Percentiles rank a stretch among this genome's conserved stretches.
phyloP scores from a whole-genome alignment of 148 eudicot species.

The Simmondsia chinensis region DNA sequence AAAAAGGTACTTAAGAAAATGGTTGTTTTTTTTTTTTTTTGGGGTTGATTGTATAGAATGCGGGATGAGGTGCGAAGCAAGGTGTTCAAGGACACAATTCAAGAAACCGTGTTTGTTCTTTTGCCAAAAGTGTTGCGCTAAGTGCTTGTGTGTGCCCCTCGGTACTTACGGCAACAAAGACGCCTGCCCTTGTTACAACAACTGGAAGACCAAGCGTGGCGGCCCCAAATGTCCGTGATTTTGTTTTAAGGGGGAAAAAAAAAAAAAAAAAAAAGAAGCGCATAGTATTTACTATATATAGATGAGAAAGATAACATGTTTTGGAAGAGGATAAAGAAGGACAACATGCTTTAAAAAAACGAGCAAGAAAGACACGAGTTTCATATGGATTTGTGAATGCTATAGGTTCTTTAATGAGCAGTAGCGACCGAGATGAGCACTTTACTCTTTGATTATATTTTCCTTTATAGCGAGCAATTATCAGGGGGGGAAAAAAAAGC shows the following conservation, averaged over 20 bases:
- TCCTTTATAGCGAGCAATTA: too few species aligned
- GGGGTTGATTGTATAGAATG: conserved; percentile 8
- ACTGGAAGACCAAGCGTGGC: conserved; percentile 57
- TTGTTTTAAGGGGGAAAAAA: not conserved
- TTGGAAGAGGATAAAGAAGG: too few species aligned
- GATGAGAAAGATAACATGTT: too few species aligned
- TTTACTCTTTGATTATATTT: too few species aligned
- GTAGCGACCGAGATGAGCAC: too few species aligned
- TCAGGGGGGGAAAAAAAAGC: too few species aligned
- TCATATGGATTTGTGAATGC: too few species aligned
- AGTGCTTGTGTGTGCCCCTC: conserved; percentile 42
- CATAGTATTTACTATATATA: too few species aligned
- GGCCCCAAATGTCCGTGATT: conserved; percentile 29
- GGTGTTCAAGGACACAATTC: conserved; percentile 45
- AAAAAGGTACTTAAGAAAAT: not conserved
- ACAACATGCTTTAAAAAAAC: too few species aligned
- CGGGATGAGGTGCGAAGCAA: conserved; percentile 11
- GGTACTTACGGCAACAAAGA: conserved; percentile 54
- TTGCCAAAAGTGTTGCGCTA: conserved; percentile 44
- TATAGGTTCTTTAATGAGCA: too few species aligned
- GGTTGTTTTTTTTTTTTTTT: not conserved
- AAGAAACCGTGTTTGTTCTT: conserved; percentile 24
- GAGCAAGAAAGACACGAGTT: too few species aligned
- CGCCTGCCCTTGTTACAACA: conserved; percentile 44
- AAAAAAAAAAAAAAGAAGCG: too few species aligned